Evolutionary conservation across 225 moss, liverwort and hornwort species (phyloP).

Genomic region (Rhytidiadelphus loreus): DNA sequence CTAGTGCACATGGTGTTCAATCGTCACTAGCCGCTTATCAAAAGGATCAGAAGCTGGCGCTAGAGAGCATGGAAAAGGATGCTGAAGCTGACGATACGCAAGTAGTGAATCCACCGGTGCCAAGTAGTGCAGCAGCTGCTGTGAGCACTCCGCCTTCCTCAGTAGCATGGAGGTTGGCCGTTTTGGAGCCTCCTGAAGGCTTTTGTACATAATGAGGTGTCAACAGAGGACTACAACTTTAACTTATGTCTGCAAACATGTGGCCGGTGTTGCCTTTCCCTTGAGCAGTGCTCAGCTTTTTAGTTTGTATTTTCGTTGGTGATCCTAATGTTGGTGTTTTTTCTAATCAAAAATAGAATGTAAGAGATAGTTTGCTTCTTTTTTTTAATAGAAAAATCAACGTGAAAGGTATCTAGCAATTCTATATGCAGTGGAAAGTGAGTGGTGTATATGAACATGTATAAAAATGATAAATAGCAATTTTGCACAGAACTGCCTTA

Average conservation of each 20-base stretch:
- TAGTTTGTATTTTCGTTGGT: neutral
- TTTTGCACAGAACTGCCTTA: neutral
- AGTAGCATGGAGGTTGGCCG: constrained; percentile 21
- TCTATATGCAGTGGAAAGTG: neutral
- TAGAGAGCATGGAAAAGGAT: constrained; percentile 33
- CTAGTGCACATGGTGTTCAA: constrained; percentile 18
- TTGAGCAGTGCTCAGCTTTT: neutral
- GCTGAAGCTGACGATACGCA: constrained; percentile 8
- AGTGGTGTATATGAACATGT: neutral
- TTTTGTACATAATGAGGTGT: constrained; percentile 17
- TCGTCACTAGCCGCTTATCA: constrained; percentile 20
- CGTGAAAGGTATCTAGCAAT: neutral
- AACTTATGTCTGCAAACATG: neutral
- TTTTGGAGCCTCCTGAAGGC: constrained; percentile 28
- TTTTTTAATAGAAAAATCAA: neutral
- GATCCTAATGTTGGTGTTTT: neutral
- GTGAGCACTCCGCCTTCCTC: neutral
- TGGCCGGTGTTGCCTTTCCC: neutral
- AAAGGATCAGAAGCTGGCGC: constrained; percentile 20
- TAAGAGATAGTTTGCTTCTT: neutral
- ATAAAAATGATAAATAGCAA: neutral
- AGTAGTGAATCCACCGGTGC: neutral
- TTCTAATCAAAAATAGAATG: neutral
- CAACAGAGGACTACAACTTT: neutral
- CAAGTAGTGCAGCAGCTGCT: constrained; percentile 1